phyloP scores from a whole-genome alignment of 1,284 basidiomycete species.

The Leccinum fuscescens region DNA sequence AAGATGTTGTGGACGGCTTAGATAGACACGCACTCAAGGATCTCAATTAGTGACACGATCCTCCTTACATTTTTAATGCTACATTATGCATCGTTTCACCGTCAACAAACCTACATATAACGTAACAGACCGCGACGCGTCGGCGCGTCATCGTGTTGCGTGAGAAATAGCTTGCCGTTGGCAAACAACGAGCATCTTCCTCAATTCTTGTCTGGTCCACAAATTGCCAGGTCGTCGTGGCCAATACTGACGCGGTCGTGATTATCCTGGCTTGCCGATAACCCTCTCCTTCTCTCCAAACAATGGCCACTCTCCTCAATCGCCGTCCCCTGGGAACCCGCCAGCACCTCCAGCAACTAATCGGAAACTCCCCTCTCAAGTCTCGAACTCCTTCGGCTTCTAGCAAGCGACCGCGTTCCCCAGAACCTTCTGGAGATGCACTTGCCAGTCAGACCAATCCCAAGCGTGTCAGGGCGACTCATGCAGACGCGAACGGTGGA shows the following conservation, averaged over 20 bases:
- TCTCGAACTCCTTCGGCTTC: constrained; percentile 24
- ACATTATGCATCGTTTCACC: constrained; percentile 3
- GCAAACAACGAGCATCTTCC: constrained; percentile 12
- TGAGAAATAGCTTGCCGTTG: constrained; percentile 21
- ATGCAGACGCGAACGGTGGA: constrained; percentile 19
- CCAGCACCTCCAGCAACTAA: constrained; percentile 34
- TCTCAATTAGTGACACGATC: constrained; percentile 24
- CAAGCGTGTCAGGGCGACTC: constrained; percentile 34
- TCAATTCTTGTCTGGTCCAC: constrained; percentile 1
- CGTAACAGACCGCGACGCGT: constrained; percentile 18
- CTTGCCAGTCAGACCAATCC: constrained; percentile 18
- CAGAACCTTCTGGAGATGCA: constrained; percentile 46
- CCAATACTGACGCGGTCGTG: background rate
- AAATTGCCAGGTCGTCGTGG: background rate
- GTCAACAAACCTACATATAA: background rate
- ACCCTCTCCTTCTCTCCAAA: background rate
- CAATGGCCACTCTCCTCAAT: constrained; percentile 41
- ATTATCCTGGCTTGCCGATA: constrained; percentile 7
- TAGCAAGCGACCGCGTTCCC: constrained; percentile 64
- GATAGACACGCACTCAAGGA: constrained; percentile 30
- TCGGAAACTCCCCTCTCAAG: constrained; percentile 33
- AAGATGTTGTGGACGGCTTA: constrained; percentile 13
- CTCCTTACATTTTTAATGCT: constrained; percentile 3
- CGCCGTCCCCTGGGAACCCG: constrained; percentile 42
- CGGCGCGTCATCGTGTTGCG: constrained; percentile 26